Base-by-base conservation (phyloP, 768 basidiomycete species). In the Psilocybe cyanescens region DNA sequence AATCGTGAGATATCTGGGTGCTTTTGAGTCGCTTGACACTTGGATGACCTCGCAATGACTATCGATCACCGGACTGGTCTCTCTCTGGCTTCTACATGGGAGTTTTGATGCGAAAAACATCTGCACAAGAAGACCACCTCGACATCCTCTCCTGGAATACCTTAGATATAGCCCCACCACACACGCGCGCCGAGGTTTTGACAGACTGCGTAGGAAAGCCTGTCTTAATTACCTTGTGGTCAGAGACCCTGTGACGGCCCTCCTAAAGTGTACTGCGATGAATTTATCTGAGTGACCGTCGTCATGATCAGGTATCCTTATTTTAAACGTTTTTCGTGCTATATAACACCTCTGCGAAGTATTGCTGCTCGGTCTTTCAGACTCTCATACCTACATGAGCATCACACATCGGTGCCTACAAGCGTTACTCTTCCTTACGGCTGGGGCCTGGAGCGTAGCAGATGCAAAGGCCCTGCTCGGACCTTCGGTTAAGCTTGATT, bases 401-500 rank as follows among this genome's bases (percentile, higher is more conserved):
- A 51, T n/a, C 28, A 37, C n/a, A 17, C 30, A 33, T 37, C 19
- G 30, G n/a, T 11, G 6, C 14, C 33, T 11, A 35, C 6, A 11
- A 11, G 33, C 33, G 11, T 4, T 53, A 6, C n/a, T 37, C 8
- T 35, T 28, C 17, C n/a, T 33, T n/a, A 19, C 33, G 14, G 12
- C 33, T n/a, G n/a, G 35, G 16, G 31, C 16, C 16, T 16, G 8
- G 29, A 35, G 29, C 12, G 19, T 8, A 8, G 51, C 33, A 1
- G 3, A 8, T 8, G 51, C 31, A 8, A 28, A 19, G 35, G 51
- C 51, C 16, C 35, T 57, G 16, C 52, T 41, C 12, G 57, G 56
- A 31, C 61, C 66, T 4, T 57, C 51, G 7, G 62, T 67, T 3
- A 58, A 62, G 46, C 56, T 85, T 45, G 81, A 83, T 63, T 62